Evolutionary conservation across 768 basidiomycete species (phyloP), one percentile per base, ranked within the genome.

Genomic region (Podaxis rugospora): DNA sequence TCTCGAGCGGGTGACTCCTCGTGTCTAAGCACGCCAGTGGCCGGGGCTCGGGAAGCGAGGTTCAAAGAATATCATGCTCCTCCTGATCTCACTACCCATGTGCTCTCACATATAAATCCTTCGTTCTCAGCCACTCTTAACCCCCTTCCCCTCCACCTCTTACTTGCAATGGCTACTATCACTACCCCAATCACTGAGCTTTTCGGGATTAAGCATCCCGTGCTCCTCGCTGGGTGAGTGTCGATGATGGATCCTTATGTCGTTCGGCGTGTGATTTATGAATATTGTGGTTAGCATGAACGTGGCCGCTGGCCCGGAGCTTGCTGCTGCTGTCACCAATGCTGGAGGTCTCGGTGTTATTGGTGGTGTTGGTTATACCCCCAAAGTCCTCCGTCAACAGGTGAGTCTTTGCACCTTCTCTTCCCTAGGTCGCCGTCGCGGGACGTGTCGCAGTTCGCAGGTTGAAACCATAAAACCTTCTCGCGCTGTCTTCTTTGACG

Each of bases 271-370:
- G 14, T 18, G 5, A n/a, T n/a, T 44, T 4, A 23, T 39, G 10
- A 21, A 6, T 10, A 6, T 39, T 51, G 18, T 62, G 92, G 75
- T n/a, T 62, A 93, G 76, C 27, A 78, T 77, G 78, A 75, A 78
- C 61, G 73, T 76, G 11, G 75, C 73, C 63, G 80, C 81, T 59
- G 81, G 81, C 5, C 80, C 94, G 16, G 93, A 95, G 71, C 84
- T 95, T 25, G 94, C 93, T 16, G 95, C 94, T 42, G 94, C 92
- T 40, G 94, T 96, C 60, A 93, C 92, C 47, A 97, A 96, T 68
- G 95, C 93, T 27, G 94, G 95, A 51, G 95, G 95, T 55, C 66
- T 97, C 46, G 95, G 95, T 64, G 93, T 96, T 55, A 93, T 98
- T 63, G 95, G 95, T 39, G 95, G 95, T 57, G 79, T 90, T 35